A percentile compares a stretch with the other conserved stretches of the same genome.
Evolutionary conservation across 1,284 basidiomycete genomes (phyloP).

Genomic region (Tylopilus orsonianus): DNA sequence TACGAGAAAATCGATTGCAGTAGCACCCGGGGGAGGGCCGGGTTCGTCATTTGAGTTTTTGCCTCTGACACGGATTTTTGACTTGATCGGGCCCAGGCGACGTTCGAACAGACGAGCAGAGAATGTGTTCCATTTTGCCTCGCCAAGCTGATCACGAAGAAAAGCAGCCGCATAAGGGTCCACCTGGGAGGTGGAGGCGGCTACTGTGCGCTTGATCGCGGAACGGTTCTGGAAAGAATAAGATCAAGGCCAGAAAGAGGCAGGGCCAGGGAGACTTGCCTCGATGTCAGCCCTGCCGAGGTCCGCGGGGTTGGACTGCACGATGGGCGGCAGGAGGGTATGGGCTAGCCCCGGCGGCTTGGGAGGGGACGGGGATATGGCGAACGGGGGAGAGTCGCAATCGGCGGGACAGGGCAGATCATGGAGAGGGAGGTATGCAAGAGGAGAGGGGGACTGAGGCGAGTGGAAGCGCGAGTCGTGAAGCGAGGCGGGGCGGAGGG

Average conservation of each 20-base stretch:
- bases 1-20: conserved; percentile 51
- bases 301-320: conserved; percentile 34
- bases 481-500: conserved; percentile 20
- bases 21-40: conserved; percentile 36
- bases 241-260: conserved; percentile 13
- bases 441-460: conserved; percentile 25
- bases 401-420: conserved; percentile 26
- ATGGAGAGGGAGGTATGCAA: conserved; percentile 27
- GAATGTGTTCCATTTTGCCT: conserved; percentile 46
- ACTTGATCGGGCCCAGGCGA: conserved; percentile 40
- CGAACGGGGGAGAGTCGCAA: conserved; percentile 17
- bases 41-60: conserved; percentile 32
- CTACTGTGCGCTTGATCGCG: conserved; percentile 24
- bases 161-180: conserved; percentile 48
- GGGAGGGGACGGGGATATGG: conserved; percentile 22
- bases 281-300: conserved; percentile 26
- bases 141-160: conserved; percentile 44
- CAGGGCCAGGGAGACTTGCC: conserved; percentile 9
- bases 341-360: conserved; percentile 27
- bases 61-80: conserved; percentile 33
- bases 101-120: conserved; percentile 48
- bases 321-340: conserved; percentile 35
- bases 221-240: conserved; percentile 31
- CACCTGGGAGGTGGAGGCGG: conserved; percentile 29
- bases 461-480: conserved; percentile 31